phyloP scores from a whole-genome alignment of 176 grass and related monocot genomes.

The Alopecurus myosuroides region DNA sequence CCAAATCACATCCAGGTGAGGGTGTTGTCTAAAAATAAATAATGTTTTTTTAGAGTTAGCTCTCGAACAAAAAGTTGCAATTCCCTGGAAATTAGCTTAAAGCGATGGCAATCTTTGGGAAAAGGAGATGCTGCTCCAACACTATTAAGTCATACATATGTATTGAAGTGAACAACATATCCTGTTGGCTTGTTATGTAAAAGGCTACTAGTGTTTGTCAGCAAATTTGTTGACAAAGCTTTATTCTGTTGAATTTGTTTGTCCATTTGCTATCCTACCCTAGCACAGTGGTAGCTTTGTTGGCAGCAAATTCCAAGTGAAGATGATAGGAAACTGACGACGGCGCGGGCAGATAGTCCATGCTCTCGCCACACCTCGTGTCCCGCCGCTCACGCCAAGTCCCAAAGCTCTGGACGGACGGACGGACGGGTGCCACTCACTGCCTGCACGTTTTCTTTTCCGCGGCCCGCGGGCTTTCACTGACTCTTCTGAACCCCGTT shows the following conservation, averaged over 20 bases:
- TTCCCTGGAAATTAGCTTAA: too few relatives aligned
- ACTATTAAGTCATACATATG: too few relatives aligned
- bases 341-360: not conserved
- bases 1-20: too few relatives aligned
- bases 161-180: not conserved
- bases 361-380: not conserved
- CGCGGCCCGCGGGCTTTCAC: not conserved
- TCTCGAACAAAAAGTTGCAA: too few relatives aligned
- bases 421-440: not conserved
- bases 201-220: not conserved
- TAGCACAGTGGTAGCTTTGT: not conserved
- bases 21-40: too few relatives aligned
- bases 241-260: not conserved
- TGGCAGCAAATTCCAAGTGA: not conserved
- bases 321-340: not conserved
- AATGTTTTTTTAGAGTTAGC: too few relatives aligned
- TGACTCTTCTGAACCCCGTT: not conserved
- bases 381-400: not conserved
- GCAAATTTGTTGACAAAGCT: not conserved
- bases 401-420: not conserved
- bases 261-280: not conserved
- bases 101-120: too few relatives aligned
- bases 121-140: too few relatives aligned
- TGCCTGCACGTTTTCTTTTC: not conserved
- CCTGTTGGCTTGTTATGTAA: not conserved